Evolutionary conservation across 345 rosid species (phyloP).

Genomic region (Mangifera indica): DNA sequence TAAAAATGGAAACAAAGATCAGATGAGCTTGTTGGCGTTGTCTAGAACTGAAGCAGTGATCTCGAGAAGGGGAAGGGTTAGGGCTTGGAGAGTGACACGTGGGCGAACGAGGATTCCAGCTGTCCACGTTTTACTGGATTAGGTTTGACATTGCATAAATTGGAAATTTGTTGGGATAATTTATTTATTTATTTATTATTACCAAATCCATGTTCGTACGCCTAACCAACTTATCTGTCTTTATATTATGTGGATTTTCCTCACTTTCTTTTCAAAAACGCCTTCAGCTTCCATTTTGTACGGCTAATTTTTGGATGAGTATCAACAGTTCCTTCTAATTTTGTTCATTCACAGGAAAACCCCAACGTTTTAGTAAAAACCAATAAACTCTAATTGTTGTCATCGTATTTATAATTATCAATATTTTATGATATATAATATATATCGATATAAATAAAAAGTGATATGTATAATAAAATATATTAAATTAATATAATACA

Average conservation of each 20-base stretch:
- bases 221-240: not conserved
- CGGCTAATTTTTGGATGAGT: too few relatives aligned
- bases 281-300: too few relatives aligned
- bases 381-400: too few relatives aligned
- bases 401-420: too few relatives aligned
- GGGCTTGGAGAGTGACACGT: constrained; percentile 74
- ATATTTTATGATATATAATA: too few relatives aligned
- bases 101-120: constrained; percentile 57
- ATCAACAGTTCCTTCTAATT: too few relatives aligned
- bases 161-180: constrained; percentile 29
- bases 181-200: not conserved
- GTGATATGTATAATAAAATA: too few relatives aligned
- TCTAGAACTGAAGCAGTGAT: constrained; percentile 19
- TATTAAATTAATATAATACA: too few relatives aligned
- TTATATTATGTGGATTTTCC: not conserved
- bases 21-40: not conserved
- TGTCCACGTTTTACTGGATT: constrained; percentile 60
- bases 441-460: too few relatives aligned
- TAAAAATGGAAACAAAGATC: not conserved
- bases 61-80: constrained; percentile 43
- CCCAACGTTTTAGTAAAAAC: too few relatives aligned
- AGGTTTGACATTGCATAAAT: constrained; percentile 27
- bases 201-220: not conserved
- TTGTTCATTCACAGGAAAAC: too few relatives aligned
- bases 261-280: too few relatives aligned